A percentile compares a stretch with the other conserved stretches of the same genome.
These are phyloP conservation scores for Solanum infundibuliforme DNA, from an alignment of 257 asterid species.

Conservation along the genomic window DNA sequence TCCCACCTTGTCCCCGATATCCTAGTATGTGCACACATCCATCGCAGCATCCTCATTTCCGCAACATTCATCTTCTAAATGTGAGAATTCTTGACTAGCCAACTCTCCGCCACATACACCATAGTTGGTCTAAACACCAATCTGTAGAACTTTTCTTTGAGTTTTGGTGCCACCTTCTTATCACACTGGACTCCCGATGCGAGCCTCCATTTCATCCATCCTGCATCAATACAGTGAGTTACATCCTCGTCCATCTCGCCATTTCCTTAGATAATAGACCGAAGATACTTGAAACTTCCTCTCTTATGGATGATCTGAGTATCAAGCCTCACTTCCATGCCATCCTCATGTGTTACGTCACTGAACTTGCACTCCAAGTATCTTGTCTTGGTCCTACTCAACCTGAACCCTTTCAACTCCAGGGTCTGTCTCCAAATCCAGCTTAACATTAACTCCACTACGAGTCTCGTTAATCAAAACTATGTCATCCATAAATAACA, in stretches of 20 bases:
- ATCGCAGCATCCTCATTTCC: neutral
- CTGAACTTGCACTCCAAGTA: neutral
- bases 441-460: neutral
- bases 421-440: neutral
- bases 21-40: neutral
- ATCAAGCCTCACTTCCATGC: neutral
- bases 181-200: neutral
- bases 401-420: neutral
- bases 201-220: neutral
- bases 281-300: neutral
- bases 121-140: neutral
- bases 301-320: neutral
- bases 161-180: neutral
- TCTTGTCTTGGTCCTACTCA: neutral
- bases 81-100: neutral
- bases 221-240: neutral
- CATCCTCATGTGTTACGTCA: neutral
- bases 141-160: neutral
- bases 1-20: neutral
- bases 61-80: neutral
- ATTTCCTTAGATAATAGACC: neutral
- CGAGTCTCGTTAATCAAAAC: neutral
- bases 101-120: neutral
- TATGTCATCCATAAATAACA: neutral
- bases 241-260: neutral